phyloP scores from a whole-genome alignment of 768 basidiomycete genomes.

The Naematelia aurantialba region DNA sequence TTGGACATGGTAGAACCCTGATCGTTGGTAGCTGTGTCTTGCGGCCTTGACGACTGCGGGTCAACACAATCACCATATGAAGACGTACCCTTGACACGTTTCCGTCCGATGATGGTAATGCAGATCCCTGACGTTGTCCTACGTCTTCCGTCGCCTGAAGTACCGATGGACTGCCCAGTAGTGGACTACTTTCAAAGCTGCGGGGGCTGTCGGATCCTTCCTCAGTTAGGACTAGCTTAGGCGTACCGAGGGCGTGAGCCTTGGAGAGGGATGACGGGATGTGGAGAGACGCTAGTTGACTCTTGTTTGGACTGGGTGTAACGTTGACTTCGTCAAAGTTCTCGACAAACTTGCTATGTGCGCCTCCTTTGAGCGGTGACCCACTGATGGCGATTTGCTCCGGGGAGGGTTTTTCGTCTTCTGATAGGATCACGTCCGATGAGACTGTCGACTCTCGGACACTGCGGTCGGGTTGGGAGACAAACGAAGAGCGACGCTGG shows the following conservation, averaged over 20 bases:
- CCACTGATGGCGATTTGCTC: slow-evolving; percentile 3
- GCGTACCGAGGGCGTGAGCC: slow-evolving; percentile 20
- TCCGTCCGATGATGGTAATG: not conserved
- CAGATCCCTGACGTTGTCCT: slow-evolving; percentile 12
- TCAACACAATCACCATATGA: not conserved
- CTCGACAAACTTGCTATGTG: not conserved
- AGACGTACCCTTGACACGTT: not conserved
- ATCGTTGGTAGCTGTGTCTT: not conserved
- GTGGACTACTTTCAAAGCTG: slow-evolving; percentile 30
- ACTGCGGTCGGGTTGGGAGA: not conserved
- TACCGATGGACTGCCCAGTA: slow-evolving; percentile 6
- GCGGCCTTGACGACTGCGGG: not conserved
- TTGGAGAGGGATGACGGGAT: slow-evolving; percentile 2
- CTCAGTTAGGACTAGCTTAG: slow-evolving; percentile 36
- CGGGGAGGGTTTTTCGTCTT: not conserved
- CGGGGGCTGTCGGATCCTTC: slow-evolving; percentile 36
- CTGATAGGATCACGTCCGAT: slow-evolving; percentile 1
- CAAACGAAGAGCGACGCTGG: not conserved
- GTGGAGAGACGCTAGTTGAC: not conserved
- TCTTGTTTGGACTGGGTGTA: slow-evolving; percentile 11
- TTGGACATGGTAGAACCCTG: not conserved
- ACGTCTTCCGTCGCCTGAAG: not conserved
- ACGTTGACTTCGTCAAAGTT: not conserved
- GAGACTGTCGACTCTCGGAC: slow-evolving; percentile 2
- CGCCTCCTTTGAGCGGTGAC: not conserved